A percentile compares a stretch with the other conserved stretches of the same genome.
phyloP scores from a whole-genome alignment of 139 green algal species.

The Coccomyxa sp. region DNA sequence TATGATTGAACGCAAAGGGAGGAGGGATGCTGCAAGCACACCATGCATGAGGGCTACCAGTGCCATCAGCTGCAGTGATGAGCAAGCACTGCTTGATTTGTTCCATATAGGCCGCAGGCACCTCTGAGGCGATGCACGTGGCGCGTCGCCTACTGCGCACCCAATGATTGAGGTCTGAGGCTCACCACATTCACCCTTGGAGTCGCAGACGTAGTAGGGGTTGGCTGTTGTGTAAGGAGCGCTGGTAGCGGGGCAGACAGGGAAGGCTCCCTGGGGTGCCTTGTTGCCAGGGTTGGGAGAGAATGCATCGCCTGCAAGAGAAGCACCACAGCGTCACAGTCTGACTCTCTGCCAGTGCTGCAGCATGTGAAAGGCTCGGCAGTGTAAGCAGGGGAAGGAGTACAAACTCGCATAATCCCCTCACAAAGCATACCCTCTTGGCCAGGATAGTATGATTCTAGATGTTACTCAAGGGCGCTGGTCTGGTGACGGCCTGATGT shows the following conservation, averaged over 20 bases:
- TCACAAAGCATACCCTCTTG: background rate
- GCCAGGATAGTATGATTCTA: background rate
- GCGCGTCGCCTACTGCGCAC: too few species aligned
- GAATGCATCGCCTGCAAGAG: background rate
- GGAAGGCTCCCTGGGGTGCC: background rate
- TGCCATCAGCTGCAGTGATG: background rate
- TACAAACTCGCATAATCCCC: background rate
- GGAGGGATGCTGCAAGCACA: background rate
- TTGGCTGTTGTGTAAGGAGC: too few species aligned
- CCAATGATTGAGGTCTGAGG: background rate
- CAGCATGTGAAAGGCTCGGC: background rate
- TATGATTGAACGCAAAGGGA: too few species aligned
- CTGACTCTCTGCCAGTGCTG: background rate
- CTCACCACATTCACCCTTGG: background rate
- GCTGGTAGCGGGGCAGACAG: background rate
- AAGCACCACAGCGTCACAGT: background rate
- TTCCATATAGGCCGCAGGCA: background rate
- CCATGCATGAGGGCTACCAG: background rate
- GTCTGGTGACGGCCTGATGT: background rate
- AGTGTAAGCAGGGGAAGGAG: background rate
- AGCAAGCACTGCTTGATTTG: background rate
- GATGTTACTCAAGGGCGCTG: background rate
- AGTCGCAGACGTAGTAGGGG: background rate
- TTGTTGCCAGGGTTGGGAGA: background rate
- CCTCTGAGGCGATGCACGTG: background rate